Conservation (phyloP, 768 basidiomycete genomes). For the Boletus rex-veris region DNA sequence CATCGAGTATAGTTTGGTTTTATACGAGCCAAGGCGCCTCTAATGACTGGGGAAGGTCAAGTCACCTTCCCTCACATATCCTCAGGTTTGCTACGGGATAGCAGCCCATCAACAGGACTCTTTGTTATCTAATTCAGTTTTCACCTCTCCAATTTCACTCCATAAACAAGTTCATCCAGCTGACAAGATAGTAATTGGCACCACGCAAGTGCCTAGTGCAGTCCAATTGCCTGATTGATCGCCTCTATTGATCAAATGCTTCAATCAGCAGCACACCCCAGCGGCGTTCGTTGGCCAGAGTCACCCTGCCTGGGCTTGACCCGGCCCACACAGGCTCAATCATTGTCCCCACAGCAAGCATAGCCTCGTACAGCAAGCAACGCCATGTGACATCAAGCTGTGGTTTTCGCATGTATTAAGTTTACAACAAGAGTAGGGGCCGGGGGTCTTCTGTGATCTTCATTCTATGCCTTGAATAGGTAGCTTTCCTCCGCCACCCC, state of each 20-base stretch:
- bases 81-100: neutral
- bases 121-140: neutral
- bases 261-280: neutral
- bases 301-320: neutral
- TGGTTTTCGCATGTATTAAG: neutral
- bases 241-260: neutral
- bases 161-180: neutral
- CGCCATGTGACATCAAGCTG: neutral
- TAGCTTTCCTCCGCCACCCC: neutral
- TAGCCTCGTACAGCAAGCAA: conserved; percentile 22
- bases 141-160: neutral
- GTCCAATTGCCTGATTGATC: neutral
- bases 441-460: conserved; percentile 1
- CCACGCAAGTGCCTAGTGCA: neutral
- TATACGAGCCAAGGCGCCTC: neutral
- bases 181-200: neutral
- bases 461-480: neutral
- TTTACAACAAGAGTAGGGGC: neutral
- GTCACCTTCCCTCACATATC: neutral
- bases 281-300: neutral
- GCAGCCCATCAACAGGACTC: neutral
- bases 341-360: conserved; percentile 11
- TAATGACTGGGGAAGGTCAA: neutral
- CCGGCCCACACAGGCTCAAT: conserved; percentile 9
- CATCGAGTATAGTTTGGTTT: neutral